phyloP scores from a whole-genome alignment of 1,284 basidiomycete genomes.

The Cryptococcus amylolentus region DNA sequence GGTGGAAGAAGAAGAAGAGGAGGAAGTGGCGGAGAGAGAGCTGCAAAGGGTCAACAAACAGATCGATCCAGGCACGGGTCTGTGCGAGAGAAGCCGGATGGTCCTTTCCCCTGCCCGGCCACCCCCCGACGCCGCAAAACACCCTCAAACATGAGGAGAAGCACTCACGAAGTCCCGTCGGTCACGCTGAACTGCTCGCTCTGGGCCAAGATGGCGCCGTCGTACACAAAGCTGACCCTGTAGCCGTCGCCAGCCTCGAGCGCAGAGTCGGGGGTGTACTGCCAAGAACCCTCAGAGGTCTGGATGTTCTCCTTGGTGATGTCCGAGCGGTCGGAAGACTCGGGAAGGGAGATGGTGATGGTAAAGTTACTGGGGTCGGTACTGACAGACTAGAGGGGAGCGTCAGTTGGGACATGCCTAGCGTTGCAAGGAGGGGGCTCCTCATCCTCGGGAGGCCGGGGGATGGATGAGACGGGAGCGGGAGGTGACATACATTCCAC shows the following conservation, averaged over 20 bases:
- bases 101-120: not conserved
- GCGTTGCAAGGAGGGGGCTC: not conserved
- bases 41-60: not conserved
- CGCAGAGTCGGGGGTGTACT: slow-evolving; percentile 30
- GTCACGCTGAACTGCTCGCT: slow-evolving; percentile 35
- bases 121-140: not conserved
- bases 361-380: slow-evolving; percentile 39
- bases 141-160: not conserved
- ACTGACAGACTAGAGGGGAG: slow-evolving; percentile 25
- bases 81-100: not conserved
- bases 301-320: slow-evolving; percentile 25
- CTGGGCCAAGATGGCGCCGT: slow-evolving; percentile 41
- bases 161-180: slow-evolving; percentile 23
- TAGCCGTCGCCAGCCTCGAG: slow-evolving; percentile 24
- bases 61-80: not conserved
- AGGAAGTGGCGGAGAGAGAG: slow-evolving; percentile 2
- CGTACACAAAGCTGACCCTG: slow-evolving; percentile 30
- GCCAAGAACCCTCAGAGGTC: slow-evolving; percentile 31
- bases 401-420: slow-evolving; percentile 1
- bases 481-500: slow-evolving; percentile 29
- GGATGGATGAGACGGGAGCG: not conserved
- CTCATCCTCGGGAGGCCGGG: not conserved
- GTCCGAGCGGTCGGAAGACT: slow-evolving; percentile 21
- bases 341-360: slow-evolving; percentile 31
- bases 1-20: slow-evolving; percentile 9